These are phyloP conservation scores for Talaromyces pinophilus DNA, from an alignment of 2,329 filamentous ascomycete species.

Conservation along the genomic window DNA sequence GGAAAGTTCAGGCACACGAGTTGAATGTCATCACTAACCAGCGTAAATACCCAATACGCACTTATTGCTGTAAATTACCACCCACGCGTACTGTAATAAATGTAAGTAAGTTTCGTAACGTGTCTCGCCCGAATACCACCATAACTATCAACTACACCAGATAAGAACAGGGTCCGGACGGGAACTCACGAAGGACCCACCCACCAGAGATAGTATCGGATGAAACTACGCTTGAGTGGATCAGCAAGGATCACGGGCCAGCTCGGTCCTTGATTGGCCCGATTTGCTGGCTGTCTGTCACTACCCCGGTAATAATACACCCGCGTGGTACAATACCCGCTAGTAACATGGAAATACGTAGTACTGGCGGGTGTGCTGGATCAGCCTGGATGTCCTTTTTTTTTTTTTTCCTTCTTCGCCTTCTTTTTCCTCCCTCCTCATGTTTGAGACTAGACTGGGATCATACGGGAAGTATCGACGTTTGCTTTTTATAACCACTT, in stretches of 20 bases:
- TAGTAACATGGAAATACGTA: not conserved
- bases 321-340: not conserved
- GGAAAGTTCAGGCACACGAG: not conserved
- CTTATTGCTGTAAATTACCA: not conserved
- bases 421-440: not conserved
- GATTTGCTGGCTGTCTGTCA: not conserved
- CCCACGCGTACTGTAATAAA: not conserved
- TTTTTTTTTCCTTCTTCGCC: not conserved
- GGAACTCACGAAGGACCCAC: constrained; percentile 1
- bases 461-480: not conserved
- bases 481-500: not conserved
- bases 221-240: not conserved
- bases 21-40: not conserved
- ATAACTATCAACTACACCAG: not conserved
- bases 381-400: not conserved
- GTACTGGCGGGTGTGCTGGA: not conserved
- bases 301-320: constrained; percentile 16
- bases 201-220: not conserved
- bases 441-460: constrained; percentile 5
- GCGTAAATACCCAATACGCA: not conserved
- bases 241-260: not conserved
- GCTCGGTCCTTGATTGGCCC: not conserved
- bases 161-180: constrained; percentile 13
- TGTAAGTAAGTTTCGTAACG: not conserved
- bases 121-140: not conserved